Base-by-base conservation (phyloP, 306 rosid genomes). In the Castanea crenata region DNA sequence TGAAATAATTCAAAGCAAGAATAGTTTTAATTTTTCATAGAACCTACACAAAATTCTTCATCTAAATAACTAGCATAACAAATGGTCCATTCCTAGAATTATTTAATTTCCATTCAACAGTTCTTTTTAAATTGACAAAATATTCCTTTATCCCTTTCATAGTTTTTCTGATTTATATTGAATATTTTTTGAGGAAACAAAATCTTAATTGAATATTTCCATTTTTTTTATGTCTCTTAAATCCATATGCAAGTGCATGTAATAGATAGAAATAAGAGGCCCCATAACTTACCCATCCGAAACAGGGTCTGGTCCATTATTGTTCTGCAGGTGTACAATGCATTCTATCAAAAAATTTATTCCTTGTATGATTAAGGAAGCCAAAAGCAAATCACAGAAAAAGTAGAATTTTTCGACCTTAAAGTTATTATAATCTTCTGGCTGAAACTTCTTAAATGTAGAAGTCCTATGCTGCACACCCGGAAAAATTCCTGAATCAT, bases 301-400 rank as follows among this genome's bases (percentile, higher is more conserved):
- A 81, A 92, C 97, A 71, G 98, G 95, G 86, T 85, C 89, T 5
- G 98, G 97, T 81, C 80, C 85, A 62, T 76, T 62, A 82, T 74
- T 82, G 80, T 73, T 89, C 92, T 94, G 92, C 88, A 86, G 76
- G 71, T 77, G 73, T 71, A 74, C 29, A 74, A 21, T 21, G 34
- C 54, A 61, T 49, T 29, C 44, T 65, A 46, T n/a, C 63, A 55
- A 20, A n/a, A 32, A n/a, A 38, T 29, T 56, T 29, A 25, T 38
- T 56, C 62, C 18, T 58, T n/a, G 54, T 64, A 27, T 31, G 23
- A 29, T 80, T 2, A 64, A 68, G 68, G 12, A 31, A 74, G 71
- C 32, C 8, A 32, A 32, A 32, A 32, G 34, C 5, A 32, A 32
- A 32, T 32, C 34, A 32, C 34, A 49, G 13, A 64, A 59, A 55